Conservation (phyloP, 164 flowering plant genomes). For the Dillenia turbinata region DNA sequence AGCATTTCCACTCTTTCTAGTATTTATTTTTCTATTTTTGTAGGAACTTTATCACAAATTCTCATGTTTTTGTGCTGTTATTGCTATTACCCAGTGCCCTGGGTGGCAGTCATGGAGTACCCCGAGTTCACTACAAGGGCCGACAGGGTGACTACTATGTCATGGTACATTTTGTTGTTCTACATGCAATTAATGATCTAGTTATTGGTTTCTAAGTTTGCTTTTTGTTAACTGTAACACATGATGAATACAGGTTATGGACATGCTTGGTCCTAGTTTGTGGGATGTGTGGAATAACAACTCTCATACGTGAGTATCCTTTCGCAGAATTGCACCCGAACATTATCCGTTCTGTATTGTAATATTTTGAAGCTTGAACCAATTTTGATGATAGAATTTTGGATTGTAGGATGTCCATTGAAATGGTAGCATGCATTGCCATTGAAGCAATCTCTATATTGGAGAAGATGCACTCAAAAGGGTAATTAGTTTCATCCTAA, state of each 20-base stretch:
- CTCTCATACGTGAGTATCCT: constrained; percentile 52
- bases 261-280: constrained; percentile 92
- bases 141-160: constrained; percentile 80
- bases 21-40: not conserved
- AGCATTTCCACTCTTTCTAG: not conserved
- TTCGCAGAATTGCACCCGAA: not conserved
- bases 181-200: not conserved
- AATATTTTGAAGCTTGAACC: not conserved
- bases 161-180: constrained; percentile 43
- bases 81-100: constrained; percentile 40
- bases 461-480: constrained; percentile 82
- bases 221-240: not conserved
- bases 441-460: constrained; percentile 86
- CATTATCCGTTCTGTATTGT: not conserved
- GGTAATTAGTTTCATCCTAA: constrained; percentile 33
- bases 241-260: constrained; percentile 72
- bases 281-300: constrained; percentile 97
- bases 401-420: constrained; percentile 44
- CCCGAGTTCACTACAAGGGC: constrained; percentile 79
- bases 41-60: not conserved
- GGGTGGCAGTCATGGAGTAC: constrained; percentile 91
- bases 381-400: too few relatives aligned
- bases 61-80: constrained; percentile 6
- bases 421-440: constrained; percentile 65
- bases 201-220: not conserved